These are phyloP conservation scores for Phytophthora litchii DNA, from an alignment of 352 stramenopile species.

Conservation along the genomic window DNA sequence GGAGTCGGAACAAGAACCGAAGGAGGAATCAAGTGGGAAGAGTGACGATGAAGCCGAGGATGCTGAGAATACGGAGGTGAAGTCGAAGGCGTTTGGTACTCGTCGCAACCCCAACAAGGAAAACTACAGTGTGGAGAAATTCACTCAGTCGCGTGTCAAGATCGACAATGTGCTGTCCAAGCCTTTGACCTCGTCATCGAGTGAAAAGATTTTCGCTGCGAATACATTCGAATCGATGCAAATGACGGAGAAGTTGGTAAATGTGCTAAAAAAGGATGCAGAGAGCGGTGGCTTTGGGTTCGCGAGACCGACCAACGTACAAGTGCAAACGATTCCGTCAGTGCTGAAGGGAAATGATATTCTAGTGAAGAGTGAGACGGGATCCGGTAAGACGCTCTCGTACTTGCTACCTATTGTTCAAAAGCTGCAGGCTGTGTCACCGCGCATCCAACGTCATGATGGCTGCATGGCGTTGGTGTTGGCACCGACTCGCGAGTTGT, in stretches of 20 bases:
- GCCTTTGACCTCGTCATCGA: slow-evolving; percentile 71
- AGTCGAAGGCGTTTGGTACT: slow-evolving; percentile 56
- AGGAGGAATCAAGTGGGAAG: neutral
- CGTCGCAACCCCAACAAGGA: slow-evolving; percentile 88
- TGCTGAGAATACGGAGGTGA: slow-evolving; percentile 8
- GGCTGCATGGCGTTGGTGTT: slow-evolving; percentile 93
- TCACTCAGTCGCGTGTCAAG: slow-evolving; percentile 53
- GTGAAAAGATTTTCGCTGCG: slow-evolving; percentile 83
- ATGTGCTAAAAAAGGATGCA: slow-evolving; percentile 65
- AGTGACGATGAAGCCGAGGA: slow-evolving; percentile 14
- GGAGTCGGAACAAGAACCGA: slow-evolving; percentile 13
- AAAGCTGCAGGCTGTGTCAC: slow-evolving; percentile 72
- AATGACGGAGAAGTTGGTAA: slow-evolving; percentile 66
- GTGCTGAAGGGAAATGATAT: slow-evolving; percentile 85
- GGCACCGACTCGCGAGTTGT: slow-evolving; percentile 95
- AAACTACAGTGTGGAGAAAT: slow-evolving; percentile 64
- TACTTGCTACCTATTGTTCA: slow-evolving; percentile 97
- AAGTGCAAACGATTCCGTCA: slow-evolving; percentile 81
- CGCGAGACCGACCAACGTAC: slow-evolving; percentile 73
- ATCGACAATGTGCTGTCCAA: slow-evolving; percentile 76
- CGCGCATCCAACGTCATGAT: slow-evolving; percentile 78
- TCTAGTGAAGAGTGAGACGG: slow-evolving; percentile 96
- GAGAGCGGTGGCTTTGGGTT: slow-evolving; percentile 77
- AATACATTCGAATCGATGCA: slow-evolving; percentile 81
- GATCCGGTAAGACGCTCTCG: slow-evolving; percentile 96